Base-by-base conservation (phyloP, 305 asterid genomes). In the Rubia tinctorum region DNA sequence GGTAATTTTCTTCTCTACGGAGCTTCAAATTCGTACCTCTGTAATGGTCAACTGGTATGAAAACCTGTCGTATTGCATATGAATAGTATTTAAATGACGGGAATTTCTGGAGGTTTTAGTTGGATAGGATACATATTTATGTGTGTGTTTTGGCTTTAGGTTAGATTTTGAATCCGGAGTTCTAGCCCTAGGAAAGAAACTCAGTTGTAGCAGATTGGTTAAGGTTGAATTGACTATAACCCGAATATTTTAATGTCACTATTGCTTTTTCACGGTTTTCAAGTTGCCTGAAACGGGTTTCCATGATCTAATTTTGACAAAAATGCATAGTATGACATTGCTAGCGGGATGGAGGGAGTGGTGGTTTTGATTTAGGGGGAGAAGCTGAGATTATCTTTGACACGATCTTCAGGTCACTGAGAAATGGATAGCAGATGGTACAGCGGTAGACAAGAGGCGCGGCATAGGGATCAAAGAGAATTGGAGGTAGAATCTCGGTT, bases 361-460 rank as follows among this genome's bases (percentile, higher is more conserved):
- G 23, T 14, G 30, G 13, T 58, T 63, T 60, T 47, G 64, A 34
- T 69, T 30, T 49, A 27, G 44, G 47, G 7, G 45, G 55, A 12
- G 58, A 69, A 61, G 12, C 25, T 59, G 37, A 20, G 56, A 8
- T 68, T 44, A 60, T 61, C 82, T 37, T 58, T 77, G 78, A 42
- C 69, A 47, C 82, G 64, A 45, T 82, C 59, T 55, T 63, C 73
- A 78, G 90, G 89, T 25, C 60, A 60, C 71, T 72, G 73, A 69
- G 77, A 53, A 27, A 93, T 91, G 97, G 96, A 91, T 8, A 86
- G 75, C 81, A 80, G 80, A 82, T 88, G 91, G 96, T 86, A 81
- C 77, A 80, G 75, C 79, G 86, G 89, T 61, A 87, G 86, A 76
- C 90, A 81, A 69, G 96, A 89, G 75, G 76, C 84, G 91, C 88